Base-by-base conservation (phyloP, 2,329 filamentous ascomycete species). In the Calcarisporium arbuscula region DNA sequence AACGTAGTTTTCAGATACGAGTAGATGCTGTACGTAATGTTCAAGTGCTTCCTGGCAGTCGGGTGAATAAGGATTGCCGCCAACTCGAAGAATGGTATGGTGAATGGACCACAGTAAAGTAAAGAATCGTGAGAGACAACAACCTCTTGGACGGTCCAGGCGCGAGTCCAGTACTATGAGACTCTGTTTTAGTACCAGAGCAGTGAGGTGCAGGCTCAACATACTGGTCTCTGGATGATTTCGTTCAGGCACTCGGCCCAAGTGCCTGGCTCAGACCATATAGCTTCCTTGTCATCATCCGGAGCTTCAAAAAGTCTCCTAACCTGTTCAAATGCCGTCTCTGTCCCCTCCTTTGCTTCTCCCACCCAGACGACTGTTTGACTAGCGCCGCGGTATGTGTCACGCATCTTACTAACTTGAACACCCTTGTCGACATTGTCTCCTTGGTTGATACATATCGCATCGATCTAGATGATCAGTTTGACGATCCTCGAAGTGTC, bases 371-470 rank as follows among this genome's bases (percentile, higher is more conserved):
- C 35, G 19, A 39, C 23, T 1, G 43, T 37, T 5, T 22, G 21
- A 2, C 21, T 8, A 5, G 46, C 43, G 12, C 43, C 34, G 6
- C 22, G 28, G 26, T 50, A 54, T 11, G 53, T 51, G 6, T 34
- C 34, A 19, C 41, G 40, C 52, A 53, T 54, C 30, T 46, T 39
- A 15, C 44, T 36, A 6, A 53, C 46, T 33, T 53, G 51, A 5
- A 32, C 16, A 28, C 27, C 41, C 34, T 49, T 53, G 31, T 53
- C 49, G 5, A 33, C 36, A 50, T n/a, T n/a, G n/a, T n/a, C n/a
- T n/a, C n/a, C n/a, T n/a, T n/a, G n/a, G n/a, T n/a, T n/a, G n/a
- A n/a, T n/a, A n/a, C n/a, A n/a, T n/a, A n/a, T n/a, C n/a, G n/a
- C n/a, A n/a, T n/a, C n/a, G n/a, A n/a, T n/a, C n/a, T n/a, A n/a